Base-by-base conservation (phyloP, 805 yeast genomes). In the Ogataea allantospora region DNA sequence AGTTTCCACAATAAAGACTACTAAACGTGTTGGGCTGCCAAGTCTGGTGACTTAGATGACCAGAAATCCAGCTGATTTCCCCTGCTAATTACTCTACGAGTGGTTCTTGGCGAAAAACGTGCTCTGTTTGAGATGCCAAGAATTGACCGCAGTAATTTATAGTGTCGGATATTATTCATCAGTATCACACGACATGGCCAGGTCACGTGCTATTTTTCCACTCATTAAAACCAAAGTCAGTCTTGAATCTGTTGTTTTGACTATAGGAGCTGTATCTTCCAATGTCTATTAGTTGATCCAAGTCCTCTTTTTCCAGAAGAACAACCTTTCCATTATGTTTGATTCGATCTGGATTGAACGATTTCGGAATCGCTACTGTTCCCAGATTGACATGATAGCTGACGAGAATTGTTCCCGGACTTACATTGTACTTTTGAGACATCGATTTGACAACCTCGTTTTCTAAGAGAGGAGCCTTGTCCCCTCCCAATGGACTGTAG, bases 371-470 rank as follows among this genome's bases (percentile, higher is more conserved):
- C 1, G 55, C 53, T 1, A 51, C 42, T 40, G 70, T 55, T 1
- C 67, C 69, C 12, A 57, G 32, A 8, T 12, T 16, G 27, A 47
- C 32, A 12, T 42, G 51, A 38, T 61, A 49, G 60, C 50, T 41
- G 49, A 83, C 58, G 2, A 73, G 74, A 5, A 9, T 81, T 81
- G 38, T 75, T 66, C 74, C 76, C 0, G 73, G 64, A 10, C 71
- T 57, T 5, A 69, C 73, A 15, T 57, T 54, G 51, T 81, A 71
- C 58, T 75, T 75, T 41, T 68, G 53, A 9, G 87, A 84, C 29
- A 83, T 55, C 38, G 68, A 59, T 30, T 60, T 36, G 10, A 69
- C 48, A 8, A 54, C 50, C 15, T 53, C 54, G 35, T 66, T 57
- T 31, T 54, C 48, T 30, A 66, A 48, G 11, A 67, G 35, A 3